phyloP scores from a whole-genome alignment of 345 rosid genomes.

The Psidium friedrichsthalianum region DNA sequence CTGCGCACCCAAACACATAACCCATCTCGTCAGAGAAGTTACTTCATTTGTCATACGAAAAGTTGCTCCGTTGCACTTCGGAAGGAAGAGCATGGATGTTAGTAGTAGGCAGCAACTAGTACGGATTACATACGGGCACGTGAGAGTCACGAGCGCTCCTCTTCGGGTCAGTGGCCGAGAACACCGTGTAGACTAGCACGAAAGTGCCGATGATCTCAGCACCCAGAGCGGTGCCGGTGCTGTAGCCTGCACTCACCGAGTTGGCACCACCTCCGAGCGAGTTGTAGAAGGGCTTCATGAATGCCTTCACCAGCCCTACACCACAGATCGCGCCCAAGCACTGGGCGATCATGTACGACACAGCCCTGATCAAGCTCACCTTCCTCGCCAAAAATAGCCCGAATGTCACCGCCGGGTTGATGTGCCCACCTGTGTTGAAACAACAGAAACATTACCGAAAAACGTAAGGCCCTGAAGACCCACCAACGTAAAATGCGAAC shows the following conservation, averaged over 20 bases:
- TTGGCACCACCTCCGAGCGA: constrained; percentile 61
- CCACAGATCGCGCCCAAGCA: constrained; percentile 74
- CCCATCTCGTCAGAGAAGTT: neutral
- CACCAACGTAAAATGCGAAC: neutral
- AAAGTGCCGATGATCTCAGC: constrained; percentile 83
- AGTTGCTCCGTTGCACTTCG: neutral
- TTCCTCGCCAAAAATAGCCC: constrained; percentile 65
- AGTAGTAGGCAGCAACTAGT: neutral
- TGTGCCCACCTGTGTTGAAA: constrained; percentile 49
- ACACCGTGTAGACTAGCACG: constrained; percentile 66
- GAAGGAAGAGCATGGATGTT: neutral
- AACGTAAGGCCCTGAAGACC: neutral
- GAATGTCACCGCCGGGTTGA: constrained; percentile 61
- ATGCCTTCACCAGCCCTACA: constrained; percentile 75
- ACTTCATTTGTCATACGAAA: neutral
- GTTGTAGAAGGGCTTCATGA: constrained; percentile 52
- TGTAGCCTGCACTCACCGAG: constrained; percentile 33
- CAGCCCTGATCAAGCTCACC: constrained; percentile 54
- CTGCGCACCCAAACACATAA: constrained; percentile 1
- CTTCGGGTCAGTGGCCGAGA: constrained; percentile 88
- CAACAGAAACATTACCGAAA: neutral
- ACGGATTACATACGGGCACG: constrained; percentile 41
- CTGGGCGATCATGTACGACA: constrained; percentile 74
- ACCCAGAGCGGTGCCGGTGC: constrained; percentile 59
- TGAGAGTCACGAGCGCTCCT: constrained; percentile 87